Evolutionary conservation across 768 basidiomycete species (phyloP).

Genomic region (Symmetrospora coprosmae): DNA sequence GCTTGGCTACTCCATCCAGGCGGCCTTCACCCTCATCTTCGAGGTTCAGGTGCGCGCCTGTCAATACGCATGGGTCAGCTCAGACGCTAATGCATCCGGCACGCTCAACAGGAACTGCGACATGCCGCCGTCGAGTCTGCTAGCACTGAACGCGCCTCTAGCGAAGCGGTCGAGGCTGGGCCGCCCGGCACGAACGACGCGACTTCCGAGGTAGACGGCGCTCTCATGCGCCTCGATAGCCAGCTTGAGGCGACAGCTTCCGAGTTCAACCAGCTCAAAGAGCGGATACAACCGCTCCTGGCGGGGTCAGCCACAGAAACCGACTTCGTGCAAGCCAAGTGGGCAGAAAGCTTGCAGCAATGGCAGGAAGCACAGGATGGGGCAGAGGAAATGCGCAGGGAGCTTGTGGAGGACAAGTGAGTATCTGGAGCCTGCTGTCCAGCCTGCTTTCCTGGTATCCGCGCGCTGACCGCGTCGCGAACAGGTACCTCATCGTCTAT

Average conservation of each 20-base stretch:
- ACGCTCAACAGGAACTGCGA: slow-evolving; percentile 27
- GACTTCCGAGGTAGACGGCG: slow-evolving; percentile 22
- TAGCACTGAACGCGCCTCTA: background rate
- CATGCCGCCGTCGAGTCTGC: slow-evolving; percentile 21
- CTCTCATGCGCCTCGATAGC: slow-evolving; percentile 24
- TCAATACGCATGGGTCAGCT: background rate
- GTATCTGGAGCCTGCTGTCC: background rate
- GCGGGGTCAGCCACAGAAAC: slow-evolving; percentile 38
- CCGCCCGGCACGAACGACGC: background rate
- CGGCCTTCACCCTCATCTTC: slow-evolving; percentile 28
- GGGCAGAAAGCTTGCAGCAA: slow-evolving; percentile 55
- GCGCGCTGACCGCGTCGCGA: background rate
- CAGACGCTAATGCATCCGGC: too few species aligned
- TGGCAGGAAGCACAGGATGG: slow-evolving; percentile 49
- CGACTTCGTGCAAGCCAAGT: slow-evolving; percentile 53
- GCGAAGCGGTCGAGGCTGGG: background rate
- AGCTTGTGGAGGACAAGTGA: slow-evolving; percentile 87
- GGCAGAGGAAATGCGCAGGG: slow-evolving; percentile 52
- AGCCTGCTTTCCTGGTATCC: background rate
- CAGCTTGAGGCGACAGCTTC: slow-evolving; percentile 27
- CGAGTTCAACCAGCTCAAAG: slow-evolving; percentile 17
- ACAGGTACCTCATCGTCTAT: slow-evolving; percentile 66
- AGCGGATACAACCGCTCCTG: slow-evolving; percentile 16
- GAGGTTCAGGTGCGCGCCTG: slow-evolving; percentile 27
- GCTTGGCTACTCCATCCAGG: slow-evolving; percentile 22